These are phyloP conservation scores for Suhomyces vadensis DNA, from an alignment of 805 yeast genomes.

Conservation along the genomic window DNA sequence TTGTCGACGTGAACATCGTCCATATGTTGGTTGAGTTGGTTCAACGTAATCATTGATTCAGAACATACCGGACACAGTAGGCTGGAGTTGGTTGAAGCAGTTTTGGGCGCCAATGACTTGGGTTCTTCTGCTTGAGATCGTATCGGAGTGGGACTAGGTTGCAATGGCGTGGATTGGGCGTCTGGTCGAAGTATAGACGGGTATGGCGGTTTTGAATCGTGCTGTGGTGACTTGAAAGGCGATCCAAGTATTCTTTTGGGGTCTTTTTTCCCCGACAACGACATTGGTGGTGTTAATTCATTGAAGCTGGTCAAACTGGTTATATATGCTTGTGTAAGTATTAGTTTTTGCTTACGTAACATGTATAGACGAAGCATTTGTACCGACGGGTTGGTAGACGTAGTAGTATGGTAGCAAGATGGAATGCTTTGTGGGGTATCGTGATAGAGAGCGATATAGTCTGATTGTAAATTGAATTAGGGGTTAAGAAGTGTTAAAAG, in stretches of 20 bases:
- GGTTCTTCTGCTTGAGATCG: constrained; percentile 2
- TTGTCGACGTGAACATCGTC: constrained; percentile 62
- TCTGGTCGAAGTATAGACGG: neutral
- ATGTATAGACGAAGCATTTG: too few relatives aligned
- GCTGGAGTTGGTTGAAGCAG: neutral
- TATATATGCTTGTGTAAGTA: neutral
- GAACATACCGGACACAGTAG: constrained; percentile 68
- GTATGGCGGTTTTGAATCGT: neutral
- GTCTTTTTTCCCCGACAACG: constrained; percentile 2
- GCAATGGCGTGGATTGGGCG: neutral
- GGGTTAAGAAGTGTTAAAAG: too few relatives aligned
- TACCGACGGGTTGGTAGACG: too few relatives aligned
- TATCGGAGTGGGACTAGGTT: constrained; percentile 1
- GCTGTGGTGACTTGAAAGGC: constrained; percentile 23
- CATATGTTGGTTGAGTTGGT: constrained; percentile 65
- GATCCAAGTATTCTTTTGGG: constrained; percentile 22
- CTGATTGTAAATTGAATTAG: too few relatives aligned
- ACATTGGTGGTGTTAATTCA: neutral
- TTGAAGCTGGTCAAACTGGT: neutral
- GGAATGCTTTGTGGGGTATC: too few relatives aligned
- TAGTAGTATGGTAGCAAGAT: too few relatives aligned
- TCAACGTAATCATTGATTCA: constrained; percentile 53
- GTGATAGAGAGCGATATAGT: too few relatives aligned
- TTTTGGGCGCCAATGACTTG: neutral
- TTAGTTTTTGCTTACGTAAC: too few relatives aligned